phyloP scores from a whole-genome alignment of 345 rosid species.

The Jatropha curcas region DNA sequence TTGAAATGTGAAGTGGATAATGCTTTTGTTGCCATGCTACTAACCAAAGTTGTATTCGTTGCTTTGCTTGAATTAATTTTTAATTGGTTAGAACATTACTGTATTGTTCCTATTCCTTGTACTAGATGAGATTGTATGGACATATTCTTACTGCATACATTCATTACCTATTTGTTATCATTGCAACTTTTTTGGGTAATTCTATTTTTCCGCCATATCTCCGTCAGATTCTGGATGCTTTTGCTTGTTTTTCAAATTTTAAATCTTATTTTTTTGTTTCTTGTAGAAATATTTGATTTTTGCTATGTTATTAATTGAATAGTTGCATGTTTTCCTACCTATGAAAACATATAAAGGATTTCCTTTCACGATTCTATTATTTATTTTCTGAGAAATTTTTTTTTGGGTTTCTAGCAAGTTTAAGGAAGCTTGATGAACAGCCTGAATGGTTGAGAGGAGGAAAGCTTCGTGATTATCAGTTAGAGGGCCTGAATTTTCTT shows the following conservation, averaged over 20 bases:
- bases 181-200: neutral
- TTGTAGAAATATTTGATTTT: neutral
- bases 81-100: neutral
- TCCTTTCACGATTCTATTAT: neutral
- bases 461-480: constrained; percentile 96
- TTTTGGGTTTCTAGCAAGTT: constrained; percentile 53
- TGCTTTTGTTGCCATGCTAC: neutral
- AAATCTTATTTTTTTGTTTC: neutral
- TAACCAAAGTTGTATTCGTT: neutral
- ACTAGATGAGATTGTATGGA: neutral
- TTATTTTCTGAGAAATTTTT: neutral
- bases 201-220: neutral
- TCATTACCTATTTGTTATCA: neutral
- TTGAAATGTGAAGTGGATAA: neutral
- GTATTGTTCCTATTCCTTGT: neutral
- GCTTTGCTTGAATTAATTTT: neutral
- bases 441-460: constrained; percentile 98
- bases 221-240: neutral
- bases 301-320: neutral
- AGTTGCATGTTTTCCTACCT: neutral
- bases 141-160: neutral
- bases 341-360: neutral
- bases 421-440: constrained; percentile 97
- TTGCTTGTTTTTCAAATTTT: neutral
- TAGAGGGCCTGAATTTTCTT: constrained; percentile 96